These are phyloP conservation scores for Paraphaeosphaeria minitans DNA, from an alignment of 2,329 filamentous ascomycete genomes.

Conservation along the genomic window DNA sequence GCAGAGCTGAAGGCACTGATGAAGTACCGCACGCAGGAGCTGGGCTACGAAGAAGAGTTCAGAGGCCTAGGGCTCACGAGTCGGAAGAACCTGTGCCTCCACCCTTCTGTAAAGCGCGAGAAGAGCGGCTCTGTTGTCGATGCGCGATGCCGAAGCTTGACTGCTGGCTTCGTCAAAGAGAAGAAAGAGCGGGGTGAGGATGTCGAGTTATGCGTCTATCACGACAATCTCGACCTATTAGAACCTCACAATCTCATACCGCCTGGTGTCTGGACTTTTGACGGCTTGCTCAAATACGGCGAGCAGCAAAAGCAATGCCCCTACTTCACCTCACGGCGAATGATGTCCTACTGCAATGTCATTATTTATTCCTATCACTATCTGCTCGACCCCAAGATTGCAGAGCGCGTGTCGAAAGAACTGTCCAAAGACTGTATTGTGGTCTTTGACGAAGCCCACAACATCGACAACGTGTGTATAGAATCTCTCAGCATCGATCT, in stretches of 20 bases:
- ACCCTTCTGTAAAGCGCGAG: constrained; percentile 93
- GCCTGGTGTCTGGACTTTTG: constrained; percentile 93
- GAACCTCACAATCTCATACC: constrained; percentile 95
- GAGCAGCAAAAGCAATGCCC: constrained; percentile 97
- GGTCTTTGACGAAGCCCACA: constrained; percentile 98
- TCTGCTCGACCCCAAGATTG: constrained; percentile 95
- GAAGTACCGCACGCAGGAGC: constrained; percentile 88
- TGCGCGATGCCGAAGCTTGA: constrained; percentile 92
- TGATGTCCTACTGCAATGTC: constrained; percentile 99
- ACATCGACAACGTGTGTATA: constrained; percentile 99
- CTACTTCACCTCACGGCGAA: constrained; percentile 92
- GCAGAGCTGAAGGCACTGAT: constrained; percentile 90
- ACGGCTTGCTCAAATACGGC: constrained; percentile 85
- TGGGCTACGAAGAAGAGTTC: constrained; percentile 93
- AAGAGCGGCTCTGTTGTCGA: constrained; percentile 95
- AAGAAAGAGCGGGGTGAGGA: constrained; percentile 95
- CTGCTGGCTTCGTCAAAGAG: constrained; percentile 95
- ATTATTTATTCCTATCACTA: constrained; percentile 99
- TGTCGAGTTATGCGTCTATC: constrained; percentile 92
- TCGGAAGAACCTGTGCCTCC: constrained; percentile 94
- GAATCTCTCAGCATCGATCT: constrained; percentile 96
- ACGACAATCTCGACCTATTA: constrained; percentile 95
- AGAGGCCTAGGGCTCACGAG: constrained; percentile 90
- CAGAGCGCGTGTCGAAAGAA: constrained; percentile 91
- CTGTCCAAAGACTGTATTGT: constrained; percentile 98